Evolutionary conservation across 306 rosid species (phyloP).

Genomic region (Argentina anserina): DNA sequence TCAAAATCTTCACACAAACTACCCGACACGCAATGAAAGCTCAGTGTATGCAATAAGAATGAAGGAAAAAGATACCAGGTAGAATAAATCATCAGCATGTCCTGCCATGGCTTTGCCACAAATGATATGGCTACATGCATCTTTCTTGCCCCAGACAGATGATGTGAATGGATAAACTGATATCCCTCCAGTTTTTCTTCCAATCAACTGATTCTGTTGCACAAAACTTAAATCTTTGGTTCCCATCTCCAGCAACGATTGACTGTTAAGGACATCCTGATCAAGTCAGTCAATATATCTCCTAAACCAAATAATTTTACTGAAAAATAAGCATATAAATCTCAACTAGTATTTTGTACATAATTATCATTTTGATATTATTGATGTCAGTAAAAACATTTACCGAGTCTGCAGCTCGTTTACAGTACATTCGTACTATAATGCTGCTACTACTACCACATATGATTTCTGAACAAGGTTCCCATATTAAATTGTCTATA

Average conservation of each 20-base stretch:
- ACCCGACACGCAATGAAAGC: too few species aligned
- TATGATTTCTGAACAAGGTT: neutral
- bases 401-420: neutral
- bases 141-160: constrained; percentile 71
- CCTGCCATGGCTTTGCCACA: constrained; percentile 97
- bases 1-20: too few species aligned
- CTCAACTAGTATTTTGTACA: neutral
- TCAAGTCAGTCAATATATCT: constrained; percentile 23
- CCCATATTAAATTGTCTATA: too few species aligned
- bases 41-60: too few species aligned
- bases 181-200: constrained; percentile 98
- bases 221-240: constrained; percentile 93
- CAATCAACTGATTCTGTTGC: constrained; percentile 89
- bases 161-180: constrained; percentile 94
- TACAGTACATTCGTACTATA: too few species aligned
- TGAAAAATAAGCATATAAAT: neutral
- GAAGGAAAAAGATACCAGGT: too few species aligned
- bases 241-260: constrained; percentile 98
- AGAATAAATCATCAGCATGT: constrained; percentile 74
- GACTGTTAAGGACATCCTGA: constrained; percentile 53
- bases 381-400: neutral
- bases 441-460: neutral
- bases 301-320: neutral
- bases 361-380: neutral
- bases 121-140: constrained; percentile 76